phyloP scores from a whole-genome alignment of 177 flowering plant species.

The Vitis hybrid region DNA sequence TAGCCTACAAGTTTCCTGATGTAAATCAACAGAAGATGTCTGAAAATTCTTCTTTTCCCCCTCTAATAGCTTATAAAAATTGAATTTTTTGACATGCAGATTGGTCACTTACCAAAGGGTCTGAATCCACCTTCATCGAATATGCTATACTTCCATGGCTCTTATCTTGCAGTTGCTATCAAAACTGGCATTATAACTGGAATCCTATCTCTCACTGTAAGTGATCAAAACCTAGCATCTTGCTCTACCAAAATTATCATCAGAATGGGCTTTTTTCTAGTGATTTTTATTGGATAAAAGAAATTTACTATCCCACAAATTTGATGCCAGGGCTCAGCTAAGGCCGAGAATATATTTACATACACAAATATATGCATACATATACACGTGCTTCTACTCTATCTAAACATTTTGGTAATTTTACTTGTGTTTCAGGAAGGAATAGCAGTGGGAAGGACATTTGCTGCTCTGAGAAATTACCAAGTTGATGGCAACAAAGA shows the following conservation, averaged over 20 bases:
- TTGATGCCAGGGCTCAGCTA: no score
- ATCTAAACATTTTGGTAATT: not conserved
- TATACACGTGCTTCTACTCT: not conserved
- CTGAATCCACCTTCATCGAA: conserved; percentile 70
- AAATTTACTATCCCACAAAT: no score
- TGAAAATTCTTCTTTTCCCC: not conserved
- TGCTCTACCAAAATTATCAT: not conserved
- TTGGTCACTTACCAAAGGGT: conserved; percentile 68
- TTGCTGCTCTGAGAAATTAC: conserved; percentile 61
- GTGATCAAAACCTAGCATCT: conserved; percentile 12
- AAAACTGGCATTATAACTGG: conserved; percentile 72
- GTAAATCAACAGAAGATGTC: no score
- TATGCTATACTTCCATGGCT: conserved; percentile 55
- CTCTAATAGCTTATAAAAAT: not conserved
- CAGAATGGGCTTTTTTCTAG: not conserved
- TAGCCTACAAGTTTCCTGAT: not conserved
- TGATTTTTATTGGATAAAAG: not conserved
- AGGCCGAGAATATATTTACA: no score
- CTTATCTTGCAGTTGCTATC: conserved; percentile 43
- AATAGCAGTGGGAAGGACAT: conserved; percentile 78
- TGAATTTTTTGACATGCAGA: conserved; percentile 30
- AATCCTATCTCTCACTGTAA: conserved; percentile 68
- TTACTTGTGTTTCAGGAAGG: conserved; percentile 43
- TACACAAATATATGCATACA: not conserved
- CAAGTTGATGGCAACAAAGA: conserved; percentile 85